Evolutionary conservation across 1,139 yeast genomes (phyloP), one percentile per base, ranked within the genome.

Genomic region (Candida sp.): DNA sequence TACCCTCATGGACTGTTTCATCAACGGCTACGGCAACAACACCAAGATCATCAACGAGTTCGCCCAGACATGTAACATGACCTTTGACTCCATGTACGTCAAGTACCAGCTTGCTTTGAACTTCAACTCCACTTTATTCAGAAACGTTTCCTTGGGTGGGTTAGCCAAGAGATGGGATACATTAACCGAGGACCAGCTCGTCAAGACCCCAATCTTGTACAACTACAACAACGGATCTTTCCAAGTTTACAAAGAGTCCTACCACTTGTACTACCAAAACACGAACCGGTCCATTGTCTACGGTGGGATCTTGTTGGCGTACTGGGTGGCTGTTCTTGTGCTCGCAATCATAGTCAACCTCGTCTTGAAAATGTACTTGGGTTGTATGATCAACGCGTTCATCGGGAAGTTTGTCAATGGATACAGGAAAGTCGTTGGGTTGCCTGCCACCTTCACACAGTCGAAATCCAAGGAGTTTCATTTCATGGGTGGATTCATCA

Each of bases 231-330:
- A 48, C 23, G 48, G 48, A 12, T 32, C 39, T 7, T 50, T 50
- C 32, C 31, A 27, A 11, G 25, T 33, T 4, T 50, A 50, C 17
- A 41, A 33, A 38, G 43, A 47, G 28, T 34, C 48, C 6, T 50
- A 50, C 22, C 30, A 42, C 7, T 27, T 48, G 33, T 44, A 31
- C 32, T 48, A 47, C 26, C 28, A 27, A 17, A 50, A 50, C 12
- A 47, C 39, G 17, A 62, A 66, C 47, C 61, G 66, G 46, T 73
- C 84, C 4, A 68, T 77, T 49, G 78, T 65, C 53, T 72, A 77
- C 57, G 87, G 87, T 17, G 64, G 73, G 23, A 84, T 75, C 2
- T 51, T 75, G 31, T 55, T 82, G 31, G 81, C 78, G 0, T 82
- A 73, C 57, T 81, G 86, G 84, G 75, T 68, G 1, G 48, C 75